These are phyloP conservation scores for Beauveria sp. DNA, from an alignment of 2,329 filamentous ascomycete genomes.

Conservation along the genomic window DNA sequence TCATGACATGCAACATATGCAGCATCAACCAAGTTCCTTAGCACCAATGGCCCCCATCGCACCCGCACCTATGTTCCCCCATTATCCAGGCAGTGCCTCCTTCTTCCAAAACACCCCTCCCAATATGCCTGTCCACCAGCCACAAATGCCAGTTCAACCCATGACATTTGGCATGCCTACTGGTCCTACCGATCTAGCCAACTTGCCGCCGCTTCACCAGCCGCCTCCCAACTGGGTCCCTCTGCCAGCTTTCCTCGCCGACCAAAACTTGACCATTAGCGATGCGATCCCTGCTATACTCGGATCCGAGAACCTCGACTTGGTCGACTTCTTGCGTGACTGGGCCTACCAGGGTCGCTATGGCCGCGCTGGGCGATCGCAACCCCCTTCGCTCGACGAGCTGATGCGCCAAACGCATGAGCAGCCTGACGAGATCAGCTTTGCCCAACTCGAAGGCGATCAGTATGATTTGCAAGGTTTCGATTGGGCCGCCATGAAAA, in stretches of 20 bases:
- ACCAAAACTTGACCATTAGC: conserved; percentile 16
- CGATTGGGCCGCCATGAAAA: conserved; percentile 46
- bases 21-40: background rate
- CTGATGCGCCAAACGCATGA: conserved; percentile 24
- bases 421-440: conserved; percentile 22
- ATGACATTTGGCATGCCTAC: background rate
- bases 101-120: background rate
- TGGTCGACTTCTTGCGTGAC: conserved; percentile 41
- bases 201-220: conserved; percentile 11
- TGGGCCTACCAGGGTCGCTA: conserved; percentile 35
- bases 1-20: background rate
- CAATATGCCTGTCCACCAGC: background rate
- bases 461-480: conserved; percentile 52
- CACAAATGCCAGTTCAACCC: background rate
- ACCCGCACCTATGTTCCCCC: background rate
- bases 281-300: conserved; percentile 31
- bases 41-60: background rate
- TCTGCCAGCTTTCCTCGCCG: conserved; percentile 18
- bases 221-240: conserved; percentile 21
- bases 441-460: conserved; percentile 47
- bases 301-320: conserved; percentile 41
- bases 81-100: background rate
- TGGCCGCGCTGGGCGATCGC: conserved; percentile 18
- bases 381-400: conserved; percentile 21
- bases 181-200: conserved; percentile 9